phyloP scores from a whole-genome alignment of 495 filamentous ascomycete genomes.

The Aspergillus mulundensis region DNA sequence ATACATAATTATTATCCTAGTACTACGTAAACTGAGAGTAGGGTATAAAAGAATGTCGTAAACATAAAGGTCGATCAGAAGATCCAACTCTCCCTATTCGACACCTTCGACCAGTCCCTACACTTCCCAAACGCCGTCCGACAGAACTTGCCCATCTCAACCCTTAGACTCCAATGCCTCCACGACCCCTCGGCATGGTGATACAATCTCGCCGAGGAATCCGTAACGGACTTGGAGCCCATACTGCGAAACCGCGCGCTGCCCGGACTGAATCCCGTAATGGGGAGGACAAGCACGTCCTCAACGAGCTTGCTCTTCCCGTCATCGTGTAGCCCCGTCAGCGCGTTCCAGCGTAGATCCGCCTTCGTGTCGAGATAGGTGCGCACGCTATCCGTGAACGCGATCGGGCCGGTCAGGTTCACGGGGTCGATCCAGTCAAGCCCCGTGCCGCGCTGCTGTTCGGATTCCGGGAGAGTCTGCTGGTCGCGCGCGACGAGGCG shows the following conservation, averaged over 20 bases:
- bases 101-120: conserved; percentile 16
- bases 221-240: conserved; percentile 18
- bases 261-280: conserved; percentile 21
- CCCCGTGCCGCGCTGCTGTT: not conserved
- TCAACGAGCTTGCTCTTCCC: conserved; percentile 15
- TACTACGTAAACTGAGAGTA: no score
- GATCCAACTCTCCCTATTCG: not conserved
- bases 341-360: conserved; percentile 16
- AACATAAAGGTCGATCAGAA: not conserved
- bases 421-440: conserved; percentile 14
- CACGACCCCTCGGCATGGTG: conserved; percentile 20
- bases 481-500: not conserved
- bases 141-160: conserved; percentile 21
- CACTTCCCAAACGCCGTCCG: conserved; percentile 19
- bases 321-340: conserved; percentile 14
- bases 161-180: conserved; percentile 8
- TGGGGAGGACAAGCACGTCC: conserved; percentile 18
- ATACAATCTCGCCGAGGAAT: conserved; percentile 13
- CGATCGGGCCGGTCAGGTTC: conserved; percentile 16
- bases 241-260: conserved; percentile 11
- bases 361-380: not conserved
- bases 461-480: not conserved
- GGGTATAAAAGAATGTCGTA: no score
- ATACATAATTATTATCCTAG: no score
- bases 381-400: conserved; percentile 12